phyloP scores from a whole-genome alignment of 1,284 basidiomycete species.

The Tilletia setariae region DNA sequence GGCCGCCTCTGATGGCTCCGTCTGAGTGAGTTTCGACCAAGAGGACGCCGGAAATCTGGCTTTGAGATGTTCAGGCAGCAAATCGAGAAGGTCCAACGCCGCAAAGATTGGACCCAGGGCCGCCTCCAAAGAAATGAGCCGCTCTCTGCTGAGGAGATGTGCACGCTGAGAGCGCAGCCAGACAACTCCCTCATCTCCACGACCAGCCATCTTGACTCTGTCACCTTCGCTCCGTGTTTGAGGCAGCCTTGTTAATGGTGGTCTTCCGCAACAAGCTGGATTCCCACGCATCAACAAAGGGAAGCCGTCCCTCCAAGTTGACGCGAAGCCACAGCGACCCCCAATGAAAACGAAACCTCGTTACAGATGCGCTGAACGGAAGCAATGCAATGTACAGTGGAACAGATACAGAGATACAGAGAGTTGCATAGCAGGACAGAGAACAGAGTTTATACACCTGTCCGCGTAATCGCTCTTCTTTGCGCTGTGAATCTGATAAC shows the following conservation, averaged over 20 bases:
- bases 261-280: no score
- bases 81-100: background rate
- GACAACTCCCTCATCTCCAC: background rate
- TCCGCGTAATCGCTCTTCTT: slow-evolving; percentile 48
- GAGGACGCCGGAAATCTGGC: background rate
- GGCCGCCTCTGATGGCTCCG: background rate
- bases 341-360: no score
- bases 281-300: no score
- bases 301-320: no score
- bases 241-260: no score
- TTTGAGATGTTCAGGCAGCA: background rate
- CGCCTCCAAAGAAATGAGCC: background rate
- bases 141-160: background rate
- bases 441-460: slow-evolving; percentile 37
- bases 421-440: background rate
- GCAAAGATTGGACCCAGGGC: background rate
- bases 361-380: background rate
- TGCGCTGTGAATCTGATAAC: slow-evolving; percentile 75
- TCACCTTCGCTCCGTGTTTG: no score
- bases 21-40: background rate
- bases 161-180: background rate
- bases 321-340: no score
- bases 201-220: no score
- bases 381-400: background rate
- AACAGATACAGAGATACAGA: background rate